Evolutionary conservation across 768 basidiomycete genomes (phyloP).

Genomic region (Favolaschia claudopus): DNA sequence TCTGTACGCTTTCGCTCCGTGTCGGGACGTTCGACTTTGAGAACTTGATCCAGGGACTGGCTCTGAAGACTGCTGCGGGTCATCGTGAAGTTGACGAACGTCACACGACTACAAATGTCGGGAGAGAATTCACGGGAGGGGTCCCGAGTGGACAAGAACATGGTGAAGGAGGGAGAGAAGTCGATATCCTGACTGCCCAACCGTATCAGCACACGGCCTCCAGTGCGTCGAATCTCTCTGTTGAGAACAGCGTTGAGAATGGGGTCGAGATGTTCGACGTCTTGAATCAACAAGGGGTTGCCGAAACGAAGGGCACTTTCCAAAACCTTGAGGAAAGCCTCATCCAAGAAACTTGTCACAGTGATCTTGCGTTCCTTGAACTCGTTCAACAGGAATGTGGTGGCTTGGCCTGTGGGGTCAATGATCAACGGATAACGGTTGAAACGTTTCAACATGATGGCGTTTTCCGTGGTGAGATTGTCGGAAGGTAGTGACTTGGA

Average conservation of each 20-base stretch:
- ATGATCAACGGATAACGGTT: conserved; percentile 97
- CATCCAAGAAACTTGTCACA: conserved; percentile 97
- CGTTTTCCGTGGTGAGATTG: conserved; percentile 96
- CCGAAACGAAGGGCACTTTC: conserved; percentile 99
- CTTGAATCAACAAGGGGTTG: conserved; percentile 95
- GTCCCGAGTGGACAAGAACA: conserved; percentile 98
- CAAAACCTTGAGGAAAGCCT: conserved; percentile 97
- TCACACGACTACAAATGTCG: conserved; percentile 97
- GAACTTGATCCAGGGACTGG: conserved; percentile 95
- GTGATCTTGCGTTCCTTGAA: conserved; percentile 97
- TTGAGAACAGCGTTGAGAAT: conserved; percentile 97
- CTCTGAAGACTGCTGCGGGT: conserved; percentile 98
- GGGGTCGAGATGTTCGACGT: conserved; percentile 97
- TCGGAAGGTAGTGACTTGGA: conserved; percentile 95
- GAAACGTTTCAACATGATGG: conserved; percentile 99
- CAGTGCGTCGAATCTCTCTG: conserved; percentile 94
- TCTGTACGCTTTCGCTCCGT: conserved; percentile 96
- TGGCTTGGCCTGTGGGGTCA: conserved; percentile 98
- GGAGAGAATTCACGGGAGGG: conserved; percentile 98
- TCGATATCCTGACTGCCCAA: conserved; percentile 98
- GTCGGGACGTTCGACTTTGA: conserved; percentile 96
- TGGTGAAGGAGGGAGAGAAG: conserved; percentile 99
- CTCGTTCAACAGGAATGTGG: conserved; percentile 91
- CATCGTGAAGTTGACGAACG: conserved; percentile 98
- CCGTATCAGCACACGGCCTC: conserved; percentile 96